Conservation (phyloP, 2,329 filamentous ascomycete genomes). For the Clathrospora elynae region DNA sequence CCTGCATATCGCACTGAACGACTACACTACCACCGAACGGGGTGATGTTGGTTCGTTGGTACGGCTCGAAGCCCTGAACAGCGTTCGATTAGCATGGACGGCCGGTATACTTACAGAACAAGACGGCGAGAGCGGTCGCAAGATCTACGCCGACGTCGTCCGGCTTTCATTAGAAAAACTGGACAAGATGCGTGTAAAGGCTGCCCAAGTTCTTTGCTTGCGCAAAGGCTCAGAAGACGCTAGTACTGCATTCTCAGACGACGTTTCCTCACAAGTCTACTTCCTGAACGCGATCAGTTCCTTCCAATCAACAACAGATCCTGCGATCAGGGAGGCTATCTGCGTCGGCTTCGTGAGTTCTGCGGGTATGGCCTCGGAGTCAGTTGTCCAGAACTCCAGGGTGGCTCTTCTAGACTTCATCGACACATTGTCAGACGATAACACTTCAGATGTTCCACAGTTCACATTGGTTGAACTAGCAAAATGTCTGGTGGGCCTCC, state of each 20-base stretch:
- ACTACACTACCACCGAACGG: slow-evolving; percentile 87
- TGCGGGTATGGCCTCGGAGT: slow-evolving; percentile 77
- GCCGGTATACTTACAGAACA: slow-evolving; percentile 21
- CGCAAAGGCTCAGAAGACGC: slow-evolving; percentile 9
- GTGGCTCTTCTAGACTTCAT: slow-evolving; percentile 62
- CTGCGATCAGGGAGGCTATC: slow-evolving; percentile 50
- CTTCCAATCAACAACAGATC: slow-evolving; percentile 18
- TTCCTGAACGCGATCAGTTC: slow-evolving; percentile 59
- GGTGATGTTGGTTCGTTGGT: slow-evolving; percentile 91
- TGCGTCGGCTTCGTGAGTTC: slow-evolving; percentile 73
- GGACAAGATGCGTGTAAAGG: slow-evolving; percentile 72
- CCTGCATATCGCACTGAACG: slow-evolving; percentile 65
- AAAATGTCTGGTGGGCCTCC: slow-evolving; percentile 34
- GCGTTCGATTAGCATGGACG: slow-evolving; percentile 58
- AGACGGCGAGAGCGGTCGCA: slow-evolving; percentile 16
- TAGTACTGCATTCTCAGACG: slow-evolving; percentile 17
- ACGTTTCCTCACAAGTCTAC: slow-evolving; percentile 65
- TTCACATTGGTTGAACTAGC: slow-evolving; percentile 35
- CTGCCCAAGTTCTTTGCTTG: slow-evolving; percentile 30
- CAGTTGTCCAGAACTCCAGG: slow-evolving; percentile 71
- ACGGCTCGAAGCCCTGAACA: slow-evolving; percentile 75
- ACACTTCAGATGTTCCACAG: background rate
- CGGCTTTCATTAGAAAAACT: slow-evolving; percentile 86
- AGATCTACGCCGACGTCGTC: slow-evolving; percentile 54
- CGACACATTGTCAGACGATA: slow-evolving; percentile 26